These are phyloP conservation scores for Aspergillus pseudoterreus DNA, from an alignment of 2,329 filamentous ascomycete species.

Conservation along the genomic window DNA sequence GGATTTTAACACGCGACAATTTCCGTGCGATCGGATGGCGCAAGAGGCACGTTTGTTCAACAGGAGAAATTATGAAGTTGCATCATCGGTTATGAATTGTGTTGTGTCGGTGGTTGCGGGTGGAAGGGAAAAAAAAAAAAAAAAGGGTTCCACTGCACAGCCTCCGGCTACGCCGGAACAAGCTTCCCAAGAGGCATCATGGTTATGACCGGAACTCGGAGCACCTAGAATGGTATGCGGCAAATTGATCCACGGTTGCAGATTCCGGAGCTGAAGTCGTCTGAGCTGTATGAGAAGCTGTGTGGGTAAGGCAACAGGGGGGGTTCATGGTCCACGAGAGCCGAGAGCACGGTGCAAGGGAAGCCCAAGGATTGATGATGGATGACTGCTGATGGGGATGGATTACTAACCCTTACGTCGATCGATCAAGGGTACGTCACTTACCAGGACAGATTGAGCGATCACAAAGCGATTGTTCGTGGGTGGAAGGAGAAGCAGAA, in stretches of 20 bases:
- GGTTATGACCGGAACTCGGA: neutral
- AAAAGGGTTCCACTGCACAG: conserved; percentile 20
- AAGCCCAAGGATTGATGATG: neutral
- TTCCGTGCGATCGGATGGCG: neutral
- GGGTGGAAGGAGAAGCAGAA: neutral
- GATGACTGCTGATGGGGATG: neutral
- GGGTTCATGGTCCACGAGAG: neutral
- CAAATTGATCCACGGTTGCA: neutral
- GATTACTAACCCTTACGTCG: neutral
- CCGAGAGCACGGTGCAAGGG: neutral
- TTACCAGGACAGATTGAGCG: neutral
- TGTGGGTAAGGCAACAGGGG: neutral
- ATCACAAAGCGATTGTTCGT: neutral
- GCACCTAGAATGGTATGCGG: neutral
- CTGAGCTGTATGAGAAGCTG: neutral
- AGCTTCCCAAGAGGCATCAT: conserved; percentile 2
- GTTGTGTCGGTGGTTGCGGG: neutral
- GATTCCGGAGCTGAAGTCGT: neutral
- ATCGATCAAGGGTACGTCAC: neutral
- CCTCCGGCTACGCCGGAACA: conserved; percentile 14
- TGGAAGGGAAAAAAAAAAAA: neutral
- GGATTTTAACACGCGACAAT: neutral
- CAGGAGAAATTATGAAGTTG: neutral
- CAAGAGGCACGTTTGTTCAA: neutral
- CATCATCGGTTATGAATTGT: neutral